These are phyloP conservation scores for Ceratocystis albifundus DNA, from an alignment of 2,329 filamentous ascomycete species.

Conservation along the genomic window DNA sequence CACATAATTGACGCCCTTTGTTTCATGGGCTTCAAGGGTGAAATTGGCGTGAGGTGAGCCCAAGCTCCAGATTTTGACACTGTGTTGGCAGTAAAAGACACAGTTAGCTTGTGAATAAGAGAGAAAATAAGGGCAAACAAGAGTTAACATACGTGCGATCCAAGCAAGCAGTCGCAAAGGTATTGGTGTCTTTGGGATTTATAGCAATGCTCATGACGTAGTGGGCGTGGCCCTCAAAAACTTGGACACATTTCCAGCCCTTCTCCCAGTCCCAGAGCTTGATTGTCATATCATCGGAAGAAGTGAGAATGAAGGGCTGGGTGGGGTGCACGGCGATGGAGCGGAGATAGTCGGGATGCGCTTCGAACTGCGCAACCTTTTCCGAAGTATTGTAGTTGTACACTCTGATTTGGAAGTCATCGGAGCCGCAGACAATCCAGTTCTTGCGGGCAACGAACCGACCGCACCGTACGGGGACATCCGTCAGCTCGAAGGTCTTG, in stretches of 20 bases:
- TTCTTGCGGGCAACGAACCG: conserved; percentile 97
- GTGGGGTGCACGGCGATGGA: conserved; percentile 92
- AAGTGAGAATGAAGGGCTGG: conserved; percentile 89
- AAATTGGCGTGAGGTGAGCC: conserved; percentile 91
- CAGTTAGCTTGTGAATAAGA: not conserved
- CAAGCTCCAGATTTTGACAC: conserved; percentile 95
- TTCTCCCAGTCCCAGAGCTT: conserved; percentile 99
- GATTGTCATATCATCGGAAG: conserved; percentile 96
- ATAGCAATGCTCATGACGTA: conserved; percentile 95
- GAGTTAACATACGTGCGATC: conserved; percentile 43
- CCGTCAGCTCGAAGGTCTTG: conserved; percentile 97
- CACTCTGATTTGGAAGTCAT: conserved; percentile 77
- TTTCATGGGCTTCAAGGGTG: conserved; percentile 92
- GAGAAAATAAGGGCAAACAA: not conserved
- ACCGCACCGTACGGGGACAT: conserved; percentile 92
- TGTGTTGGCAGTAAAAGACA: conserved; percentile 31
- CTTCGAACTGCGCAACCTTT: conserved; percentile 94
- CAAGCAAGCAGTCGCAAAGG: conserved; percentile 81
- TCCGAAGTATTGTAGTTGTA: conserved; percentile 99
- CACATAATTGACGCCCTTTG: conserved; percentile 95
- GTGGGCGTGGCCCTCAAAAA: conserved; percentile 92
- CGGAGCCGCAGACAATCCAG: conserved; percentile 94
- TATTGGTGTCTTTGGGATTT: conserved; percentile 95
- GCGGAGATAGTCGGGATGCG: conserved; percentile 95
- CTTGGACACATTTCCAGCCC: conserved; percentile 92